Percentiles rank a stretch among this genome's conserved stretches.
Evolutionary conservation across 116 monocot genomes (phyloP).

Genomic region (Phalaenopsis hybrid): DNA sequence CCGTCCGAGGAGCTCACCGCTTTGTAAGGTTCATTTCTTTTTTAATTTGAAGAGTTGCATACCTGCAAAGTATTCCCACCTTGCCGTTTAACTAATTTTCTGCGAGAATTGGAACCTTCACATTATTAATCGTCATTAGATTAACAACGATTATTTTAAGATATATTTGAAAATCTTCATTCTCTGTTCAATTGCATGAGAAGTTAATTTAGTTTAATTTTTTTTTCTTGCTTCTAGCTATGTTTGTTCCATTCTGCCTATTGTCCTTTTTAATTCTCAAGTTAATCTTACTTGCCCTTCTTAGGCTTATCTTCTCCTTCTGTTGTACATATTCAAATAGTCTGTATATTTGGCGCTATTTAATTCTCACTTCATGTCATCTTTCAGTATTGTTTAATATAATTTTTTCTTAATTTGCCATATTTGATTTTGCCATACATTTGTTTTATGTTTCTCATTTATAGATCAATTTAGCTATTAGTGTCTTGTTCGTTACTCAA

Average conservation of each 20-base stretch:
- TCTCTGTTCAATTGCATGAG: neutral
- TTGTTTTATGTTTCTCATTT: neutral
- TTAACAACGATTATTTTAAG: neutral
- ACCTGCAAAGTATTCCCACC: neutral
- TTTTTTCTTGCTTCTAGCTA: neutral
- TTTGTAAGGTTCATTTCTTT: constrained; percentile 33
- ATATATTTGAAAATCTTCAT: neutral
- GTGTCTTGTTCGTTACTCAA: neutral
- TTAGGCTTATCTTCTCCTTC: neutral
- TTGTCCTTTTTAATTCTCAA: neutral
- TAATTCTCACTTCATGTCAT: neutral
- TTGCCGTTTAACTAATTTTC: neutral
- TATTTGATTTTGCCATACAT: neutral
- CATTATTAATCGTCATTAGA: neutral
- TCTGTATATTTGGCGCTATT: neutral
- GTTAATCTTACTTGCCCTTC: neutral
- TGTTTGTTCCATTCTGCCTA: neutral
- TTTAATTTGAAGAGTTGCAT: neutral
- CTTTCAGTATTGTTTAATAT: neutral
- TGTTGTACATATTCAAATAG: neutral
- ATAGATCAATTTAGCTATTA: neutral
- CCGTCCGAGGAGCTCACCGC: constrained; percentile 77
- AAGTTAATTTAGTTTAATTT: neutral
- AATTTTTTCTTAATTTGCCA: neutral
- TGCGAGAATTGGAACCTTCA: neutral